Conservation (phyloP, 805 yeast species). For the Candida endomychidarum region DNA sequence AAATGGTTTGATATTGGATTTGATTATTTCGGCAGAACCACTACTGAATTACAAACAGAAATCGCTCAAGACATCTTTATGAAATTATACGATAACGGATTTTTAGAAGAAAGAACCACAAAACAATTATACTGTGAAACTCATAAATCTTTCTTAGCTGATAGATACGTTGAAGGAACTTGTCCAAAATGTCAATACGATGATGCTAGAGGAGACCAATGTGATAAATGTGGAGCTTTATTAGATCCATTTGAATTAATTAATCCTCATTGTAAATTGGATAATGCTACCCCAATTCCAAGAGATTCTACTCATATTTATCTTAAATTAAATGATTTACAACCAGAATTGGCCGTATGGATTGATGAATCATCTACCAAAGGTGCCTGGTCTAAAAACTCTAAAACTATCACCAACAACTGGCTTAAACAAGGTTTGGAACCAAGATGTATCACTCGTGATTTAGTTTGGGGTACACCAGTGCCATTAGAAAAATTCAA, state of each 20-base stretch:
- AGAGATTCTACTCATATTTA: slow-evolving; percentile 84
- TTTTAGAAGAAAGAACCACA: slow-evolving; percentile 80
- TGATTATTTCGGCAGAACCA: slow-evolving; percentile 95
- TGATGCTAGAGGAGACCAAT: slow-evolving; percentile 99
- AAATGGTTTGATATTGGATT: slow-evolving; percentile 96
- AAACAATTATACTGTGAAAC: slow-evolving; percentile 88
- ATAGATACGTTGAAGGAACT: slow-evolving; percentile 94
- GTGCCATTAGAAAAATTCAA: slow-evolving; percentile 87
- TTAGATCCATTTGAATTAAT: slow-evolving; percentile 91
- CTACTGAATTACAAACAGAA: slow-evolving; percentile 87
- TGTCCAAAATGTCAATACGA: slow-evolving; percentile 95
- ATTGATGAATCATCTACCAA: slow-evolving; percentile 60
- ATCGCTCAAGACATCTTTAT: slow-evolving; percentile 92
- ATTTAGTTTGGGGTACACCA: slow-evolving; percentile 97
- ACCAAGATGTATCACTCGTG: slow-evolving; percentile 97
- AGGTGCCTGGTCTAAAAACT: slow-evolving; percentile 91
- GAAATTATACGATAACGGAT: slow-evolving; percentile 73
- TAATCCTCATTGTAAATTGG: slow-evolving; percentile 94
- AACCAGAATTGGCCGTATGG: slow-evolving; percentile 75
- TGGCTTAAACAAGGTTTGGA: slow-evolving; percentile 94
- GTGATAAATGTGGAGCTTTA: slow-evolving; percentile 92
- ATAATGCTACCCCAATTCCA: slow-evolving; percentile 76
- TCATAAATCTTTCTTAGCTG: slow-evolving; percentile 92
- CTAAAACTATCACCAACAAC: slow-evolving; percentile 81
- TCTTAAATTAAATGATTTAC: slow-evolving; percentile 79